Evolutionary conservation across 768 basidiomycete genomes (phyloP).

Genomic region (Pleurotus giganteus): DNA sequence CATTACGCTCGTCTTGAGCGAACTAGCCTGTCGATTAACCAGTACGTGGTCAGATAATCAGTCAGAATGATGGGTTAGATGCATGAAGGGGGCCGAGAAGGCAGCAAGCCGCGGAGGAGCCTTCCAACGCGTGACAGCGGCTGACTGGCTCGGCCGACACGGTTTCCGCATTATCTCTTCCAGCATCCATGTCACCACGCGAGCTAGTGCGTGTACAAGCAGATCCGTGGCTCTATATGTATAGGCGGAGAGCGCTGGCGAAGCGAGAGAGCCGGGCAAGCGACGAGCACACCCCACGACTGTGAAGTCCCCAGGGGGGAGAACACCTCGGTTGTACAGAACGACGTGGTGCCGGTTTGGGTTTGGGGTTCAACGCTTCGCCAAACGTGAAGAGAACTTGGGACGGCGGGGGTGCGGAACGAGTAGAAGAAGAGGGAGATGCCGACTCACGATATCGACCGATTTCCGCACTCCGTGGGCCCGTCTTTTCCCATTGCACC

Average conservation of each 20-base stretch:
- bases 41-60: conserved; percentile 64
- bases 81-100: background rate
- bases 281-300: conserved; percentile 77
- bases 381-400: conserved; percentile 89
- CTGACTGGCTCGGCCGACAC: conserved; percentile 31
- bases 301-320: conserved; percentile 57
- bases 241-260: background rate
- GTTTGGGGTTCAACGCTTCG: conserved; percentile 98
- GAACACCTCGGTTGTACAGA: conserved; percentile 82
- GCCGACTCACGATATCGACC: conserved; percentile 91
- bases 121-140: conserved; percentile 41
- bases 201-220: no score
- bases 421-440: conserved; percentile 78
- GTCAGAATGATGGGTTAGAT: background rate
- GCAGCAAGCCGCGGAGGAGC: conserved; percentile 61
- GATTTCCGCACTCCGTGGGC: no score
- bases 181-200: no score
- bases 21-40: conserved; percentile 96
- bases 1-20: conserved; percentile 99
- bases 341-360: conserved; percentile 80
- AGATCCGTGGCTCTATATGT: conserved; percentile 81
- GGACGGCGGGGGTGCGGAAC: no score
- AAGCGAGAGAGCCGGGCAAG: conserved; percentile 79
- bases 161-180: conserved; percentile 83
- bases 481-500: no score